Percentiles rank a stretch among this genome's conserved stretches.
These are phyloP conservation scores for Flammula alnicola DNA, from an alignment of 1,284 basidiomycete species.

Conservation along the genomic window DNA sequence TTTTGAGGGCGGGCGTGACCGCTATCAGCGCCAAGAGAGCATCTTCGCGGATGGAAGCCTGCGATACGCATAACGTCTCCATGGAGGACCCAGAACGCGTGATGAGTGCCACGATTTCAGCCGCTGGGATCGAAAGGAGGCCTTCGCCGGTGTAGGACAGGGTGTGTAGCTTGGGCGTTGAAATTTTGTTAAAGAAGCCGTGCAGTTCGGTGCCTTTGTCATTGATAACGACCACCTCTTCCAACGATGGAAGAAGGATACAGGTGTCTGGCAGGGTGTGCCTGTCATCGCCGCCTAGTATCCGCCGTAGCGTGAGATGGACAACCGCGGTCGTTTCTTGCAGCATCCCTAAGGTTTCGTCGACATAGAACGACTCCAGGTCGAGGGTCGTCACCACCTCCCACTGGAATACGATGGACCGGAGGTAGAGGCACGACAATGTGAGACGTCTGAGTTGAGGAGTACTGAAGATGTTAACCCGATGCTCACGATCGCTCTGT, in stretches of 20 bases:
- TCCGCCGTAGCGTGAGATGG: conserved; percentile 16
- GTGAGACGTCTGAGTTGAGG: conserved; percentile 18
- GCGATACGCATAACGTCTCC: conserved; percentile 11
- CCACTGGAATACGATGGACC: conserved; percentile 21
- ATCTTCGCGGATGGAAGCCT: conserved; percentile 17
- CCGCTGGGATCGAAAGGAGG: conserved; percentile 6
- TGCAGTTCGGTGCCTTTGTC: conserved; percentile 23
- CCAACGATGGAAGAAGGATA: conserved; percentile 15
- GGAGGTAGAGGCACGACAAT: conserved; percentile 23
- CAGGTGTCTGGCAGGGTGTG: conserved; percentile 18
- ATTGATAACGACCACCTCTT: conserved; percentile 18
- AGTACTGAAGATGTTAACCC: conserved; percentile 13
- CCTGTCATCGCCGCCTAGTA: conserved; percentile 24
- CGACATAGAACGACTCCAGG: conserved; percentile 26
- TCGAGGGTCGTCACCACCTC: conserved; percentile 19
- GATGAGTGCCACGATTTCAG: conserved; percentile 17
- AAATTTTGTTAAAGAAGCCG: conserved; percentile 17
- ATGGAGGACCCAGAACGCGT: conserved; percentile 18
- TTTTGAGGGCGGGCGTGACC: conserved; percentile 13
- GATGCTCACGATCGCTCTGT: conserved; percentile 21
- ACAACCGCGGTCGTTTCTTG: conserved; percentile 18
- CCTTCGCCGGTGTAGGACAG: conserved; percentile 17
- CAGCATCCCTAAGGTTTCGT: conserved; percentile 24
- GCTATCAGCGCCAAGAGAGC: conserved; percentile 17
- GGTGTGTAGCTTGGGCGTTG: conserved; percentile 15